These are phyloP conservation scores for Aspergillus ellipticus DNA, from an alignment of 495 filamentous ascomycete genomes.

Conservation along the genomic window DNA sequence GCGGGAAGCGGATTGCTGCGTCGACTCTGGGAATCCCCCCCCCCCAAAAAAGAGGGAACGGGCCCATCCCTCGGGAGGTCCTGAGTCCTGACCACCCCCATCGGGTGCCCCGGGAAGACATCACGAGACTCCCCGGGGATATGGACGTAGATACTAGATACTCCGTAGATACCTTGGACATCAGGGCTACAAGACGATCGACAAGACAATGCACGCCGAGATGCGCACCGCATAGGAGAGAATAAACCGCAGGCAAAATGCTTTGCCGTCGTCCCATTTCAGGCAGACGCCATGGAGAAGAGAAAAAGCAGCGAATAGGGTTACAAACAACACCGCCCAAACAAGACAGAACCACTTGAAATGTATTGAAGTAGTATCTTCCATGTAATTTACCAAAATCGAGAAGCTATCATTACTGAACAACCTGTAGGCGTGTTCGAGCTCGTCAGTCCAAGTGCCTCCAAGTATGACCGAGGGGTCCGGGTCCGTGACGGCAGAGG, in stretches of 20 bases:
- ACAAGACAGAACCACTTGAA: constrained; percentile 1
- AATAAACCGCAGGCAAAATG: too few species aligned
- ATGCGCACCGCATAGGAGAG: too few species aligned
- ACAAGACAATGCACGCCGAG: too few species aligned
- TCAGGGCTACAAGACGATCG: too few species aligned
- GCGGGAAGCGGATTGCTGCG: too few species aligned
- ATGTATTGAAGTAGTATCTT: constrained; percentile 23
- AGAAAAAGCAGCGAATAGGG: not conserved
- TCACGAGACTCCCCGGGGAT: too few species aligned
- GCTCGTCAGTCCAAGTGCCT: constrained; percentile 24
- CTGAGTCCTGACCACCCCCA: too few species aligned
- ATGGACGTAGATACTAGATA: too few species aligned
- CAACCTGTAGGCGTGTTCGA: constrained; percentile 26
- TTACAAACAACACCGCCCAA: not conserved
- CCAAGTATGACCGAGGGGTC: constrained; percentile 12
- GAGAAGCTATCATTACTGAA: constrained; percentile 30
- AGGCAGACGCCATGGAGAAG: not conserved
- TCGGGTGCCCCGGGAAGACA: too few species aligned
- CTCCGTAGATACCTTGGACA: too few species aligned
- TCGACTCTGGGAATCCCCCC: too few species aligned
- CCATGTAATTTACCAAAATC: constrained; percentile 23
- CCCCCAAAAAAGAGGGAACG: not conserved
- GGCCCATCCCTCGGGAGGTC: too few species aligned
- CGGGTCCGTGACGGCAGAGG: constrained; percentile 9
- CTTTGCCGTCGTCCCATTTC: not conserved